phyloP scores from a whole-genome alignment of 176 grass and related monocot species.

The Aegilops umbellulata region DNA sequence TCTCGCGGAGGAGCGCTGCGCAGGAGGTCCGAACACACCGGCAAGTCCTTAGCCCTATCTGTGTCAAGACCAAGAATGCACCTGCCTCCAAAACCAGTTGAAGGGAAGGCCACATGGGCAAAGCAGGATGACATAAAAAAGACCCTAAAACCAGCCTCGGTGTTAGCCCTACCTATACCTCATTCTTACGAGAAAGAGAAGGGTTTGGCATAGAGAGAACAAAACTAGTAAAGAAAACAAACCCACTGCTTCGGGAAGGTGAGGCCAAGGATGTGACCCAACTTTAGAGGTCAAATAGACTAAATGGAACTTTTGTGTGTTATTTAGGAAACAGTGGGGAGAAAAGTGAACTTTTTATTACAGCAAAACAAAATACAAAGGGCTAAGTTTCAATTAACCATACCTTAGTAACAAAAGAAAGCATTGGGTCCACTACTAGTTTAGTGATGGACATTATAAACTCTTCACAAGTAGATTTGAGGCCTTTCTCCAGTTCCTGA shows the following conservation, averaged over 20 bases:
- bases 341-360: not conserved
- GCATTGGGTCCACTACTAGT: slow-evolving; percentile 95
- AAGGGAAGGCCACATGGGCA: not conserved
- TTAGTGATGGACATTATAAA: slow-evolving; percentile 99
- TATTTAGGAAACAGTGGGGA: not conserved
- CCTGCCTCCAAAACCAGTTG: not conserved
- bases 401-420: slow-evolving; percentile 99
- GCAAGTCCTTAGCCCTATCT: not conserved
- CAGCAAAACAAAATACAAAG: not conserved
- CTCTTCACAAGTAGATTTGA: slow-evolving; percentile 94
- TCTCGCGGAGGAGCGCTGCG: not conserved
- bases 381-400: not conserved
- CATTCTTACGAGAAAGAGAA: no score
- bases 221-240: no score
- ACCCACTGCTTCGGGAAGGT: no score
- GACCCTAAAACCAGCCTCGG: not conserved
- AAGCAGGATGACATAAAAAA: not conserved
- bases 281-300: not conserved
- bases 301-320: not conserved
- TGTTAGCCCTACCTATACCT: no score
- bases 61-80: not conserved
- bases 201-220: no score
- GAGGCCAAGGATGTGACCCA: slow-evolving; percentile 1
- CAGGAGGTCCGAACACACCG: not conserved
- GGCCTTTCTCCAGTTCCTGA: slow-evolving; percentile 93